Percentiles rank a stretch among this genome's conserved stretches.
These are phyloP conservation scores for Aspergillus mulundensis DNA, from an alignment of 495 filamentous ascomycete genomes.

Conservation along the genomic window DNA sequence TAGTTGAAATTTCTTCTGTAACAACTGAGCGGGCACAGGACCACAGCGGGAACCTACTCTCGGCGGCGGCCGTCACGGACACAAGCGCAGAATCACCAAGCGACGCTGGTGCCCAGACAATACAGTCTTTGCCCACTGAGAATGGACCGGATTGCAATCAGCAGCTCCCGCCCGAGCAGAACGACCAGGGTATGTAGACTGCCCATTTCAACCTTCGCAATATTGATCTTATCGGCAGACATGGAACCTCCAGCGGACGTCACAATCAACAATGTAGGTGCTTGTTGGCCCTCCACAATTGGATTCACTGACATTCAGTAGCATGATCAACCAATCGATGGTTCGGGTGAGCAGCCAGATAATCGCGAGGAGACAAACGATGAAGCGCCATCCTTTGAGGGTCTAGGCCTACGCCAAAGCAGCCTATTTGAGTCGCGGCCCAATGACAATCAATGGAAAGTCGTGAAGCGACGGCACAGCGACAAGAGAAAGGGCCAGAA, in stretches of 20 bases:
- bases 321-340: background rate
- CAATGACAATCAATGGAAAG: slow-evolving; percentile 7
- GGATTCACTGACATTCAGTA: background rate
- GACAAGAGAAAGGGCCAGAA: slow-evolving; percentile 9
- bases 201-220: background rate
- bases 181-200: background rate
- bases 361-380: too few species aligned
- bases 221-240: background rate
- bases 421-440: background rate
- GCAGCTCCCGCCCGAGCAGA: background rate
- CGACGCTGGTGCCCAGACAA: background rate
- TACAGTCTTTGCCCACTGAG: background rate
- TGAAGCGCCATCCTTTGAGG: background rate
- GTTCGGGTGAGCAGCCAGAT: too few species aligned
- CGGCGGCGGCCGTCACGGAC: background rate
- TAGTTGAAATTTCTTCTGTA: background rate
- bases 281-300: too few species aligned
- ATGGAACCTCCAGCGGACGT: too few species aligned
- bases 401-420: background rate
- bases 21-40: background rate
- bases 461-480: slow-evolving; percentile 17
- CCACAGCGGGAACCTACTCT: background rate
- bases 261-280: too few species aligned
- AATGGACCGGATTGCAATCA: background rate
- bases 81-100: background rate